phyloP scores from a whole-genome alignment of 495 filamentous ascomycete genomes.

The Bathelium albidoporum region DNA sequence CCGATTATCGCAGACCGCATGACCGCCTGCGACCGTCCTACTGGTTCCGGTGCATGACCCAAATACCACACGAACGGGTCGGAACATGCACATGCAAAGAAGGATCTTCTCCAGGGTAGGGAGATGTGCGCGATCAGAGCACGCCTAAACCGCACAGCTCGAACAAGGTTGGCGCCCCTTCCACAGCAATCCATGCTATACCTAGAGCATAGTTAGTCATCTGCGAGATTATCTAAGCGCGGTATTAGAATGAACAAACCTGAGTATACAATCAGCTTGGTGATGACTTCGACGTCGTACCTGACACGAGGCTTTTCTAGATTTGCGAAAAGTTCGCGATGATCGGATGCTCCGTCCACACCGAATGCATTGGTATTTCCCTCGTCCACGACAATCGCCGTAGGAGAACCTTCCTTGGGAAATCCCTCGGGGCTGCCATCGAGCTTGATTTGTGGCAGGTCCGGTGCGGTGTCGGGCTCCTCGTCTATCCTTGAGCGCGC shows the following conservation, averaged over 20 bases:
- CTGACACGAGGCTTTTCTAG: conserved; percentile 80
- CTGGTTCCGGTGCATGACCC: too few species aligned
- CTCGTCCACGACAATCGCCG: not conserved
- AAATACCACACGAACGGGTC: too few species aligned
- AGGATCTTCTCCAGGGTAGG: too few species aligned
- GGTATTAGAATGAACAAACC: conserved; percentile 44
- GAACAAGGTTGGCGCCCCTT: conserved; percentile 55
- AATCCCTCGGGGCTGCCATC: not conserved
- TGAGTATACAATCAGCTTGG: conserved; percentile 89
- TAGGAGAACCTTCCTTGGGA: not conserved
- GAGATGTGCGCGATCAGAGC: not conserved
- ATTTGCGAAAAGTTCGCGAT: conserved; percentile 74
- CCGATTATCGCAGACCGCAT: too few species aligned
- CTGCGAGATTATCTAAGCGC: conserved; percentile 7
- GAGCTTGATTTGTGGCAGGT: not conserved
- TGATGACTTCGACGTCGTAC: conserved; percentile 96
- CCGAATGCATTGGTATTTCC: not conserved
- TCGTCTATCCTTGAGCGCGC: not conserved
- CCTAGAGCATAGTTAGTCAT: conserved; percentile 35
- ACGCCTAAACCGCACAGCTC: conserved; percentile 52
- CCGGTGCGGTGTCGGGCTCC: not conserved
- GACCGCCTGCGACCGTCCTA: not conserved
- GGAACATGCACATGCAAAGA: too few species aligned
- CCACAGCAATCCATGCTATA: conserved; percentile 67
- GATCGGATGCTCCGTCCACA: conserved; percentile 32